Evolutionary conservation across 1,284 basidiomycete species (phyloP).

Genomic region (Papiliotrema fonsecae): DNA sequence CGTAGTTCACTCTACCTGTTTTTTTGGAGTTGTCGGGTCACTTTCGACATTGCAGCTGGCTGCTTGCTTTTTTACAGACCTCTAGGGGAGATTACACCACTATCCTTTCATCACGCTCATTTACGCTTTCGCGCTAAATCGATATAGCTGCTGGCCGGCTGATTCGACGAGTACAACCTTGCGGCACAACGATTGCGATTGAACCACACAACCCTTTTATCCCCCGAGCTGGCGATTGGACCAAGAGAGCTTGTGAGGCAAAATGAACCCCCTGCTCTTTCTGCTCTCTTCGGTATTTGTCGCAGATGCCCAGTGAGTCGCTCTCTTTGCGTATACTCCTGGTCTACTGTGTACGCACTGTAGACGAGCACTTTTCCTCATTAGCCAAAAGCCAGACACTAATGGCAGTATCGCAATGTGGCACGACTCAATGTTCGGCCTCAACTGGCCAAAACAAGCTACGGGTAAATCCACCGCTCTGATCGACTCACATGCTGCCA

Average conservation of each 20-base stretch:
- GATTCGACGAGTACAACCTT: not conserved
- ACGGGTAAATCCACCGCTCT: not conserved
- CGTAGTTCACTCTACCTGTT: not conserved
- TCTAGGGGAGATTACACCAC: too few relatives aligned
- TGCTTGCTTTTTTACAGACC: too few relatives aligned
- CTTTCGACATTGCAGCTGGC: too few relatives aligned
- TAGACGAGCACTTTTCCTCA: not conserved
- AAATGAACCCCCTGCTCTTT: not conserved
- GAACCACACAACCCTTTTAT: not conserved
- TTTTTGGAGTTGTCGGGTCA: too few relatives aligned
- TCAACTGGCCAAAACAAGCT: slow-evolving; percentile 11
- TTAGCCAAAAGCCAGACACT: not conserved
- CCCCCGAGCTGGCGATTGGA: not conserved
- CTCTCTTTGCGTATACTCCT: not conserved
- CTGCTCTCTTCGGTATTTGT: not conserved
- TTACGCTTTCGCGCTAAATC: too few relatives aligned
- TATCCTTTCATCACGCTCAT: too few relatives aligned
- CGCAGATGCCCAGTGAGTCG: not conserved
- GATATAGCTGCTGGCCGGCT: too few relatives aligned
- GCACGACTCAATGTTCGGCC: slow-evolving; percentile 16
- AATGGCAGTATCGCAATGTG: slow-evolving; percentile 12
- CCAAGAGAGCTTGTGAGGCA: not conserved
- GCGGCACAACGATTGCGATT: not conserved
- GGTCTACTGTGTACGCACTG: not conserved
- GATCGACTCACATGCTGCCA: not conserved